Base-by-base conservation (phyloP, 2,329 filamentous ascomycete genomes). In the Aureobasidium pullulans region DNA sequence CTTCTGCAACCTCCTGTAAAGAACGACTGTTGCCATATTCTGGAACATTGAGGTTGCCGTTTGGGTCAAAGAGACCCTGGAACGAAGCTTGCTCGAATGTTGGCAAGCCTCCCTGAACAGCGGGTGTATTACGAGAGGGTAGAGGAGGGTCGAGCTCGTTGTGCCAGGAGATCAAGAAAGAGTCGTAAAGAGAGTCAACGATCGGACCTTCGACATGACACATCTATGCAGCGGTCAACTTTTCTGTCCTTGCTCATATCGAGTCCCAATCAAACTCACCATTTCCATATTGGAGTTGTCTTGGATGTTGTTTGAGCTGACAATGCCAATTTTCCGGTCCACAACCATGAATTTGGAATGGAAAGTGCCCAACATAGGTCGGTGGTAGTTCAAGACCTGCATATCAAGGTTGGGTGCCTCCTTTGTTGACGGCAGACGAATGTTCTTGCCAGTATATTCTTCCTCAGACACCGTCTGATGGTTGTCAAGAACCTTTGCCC, bases 291-390 rank as follows among this genome's bases (percentile, higher is more conserved):
- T 93, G 65, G 89, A 86, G 57, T 90, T 92, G 61, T 71, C 67
- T 62, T 81, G 79, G 52, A 92, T 87, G 66, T 92, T 93, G 70
- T 90, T 90, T 73, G 87, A 91, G 72, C 88, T 86, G 1, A 92
- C 69, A 1, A 89, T 75, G 0, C 82, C 88, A n/a, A 87, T 77
- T 62, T 81, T 83, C 6, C 88, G 79, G 69, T 93, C 89, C 1
- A 92, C 83, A 1, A 92, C 76, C 78, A 89, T 88, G 68, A 87
- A 90, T 68, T 93, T 93, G 62, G 84, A 78, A 66, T 92, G 89
- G 42, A 91, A 87, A 0, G 89, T 93, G 0, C 89, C 88, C 2
- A 92, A 71, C 1, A 87, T 72, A 1, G 87, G 81, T 11, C 80
- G 78, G 66, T 92, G 89, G 66, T 84, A 86, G 67, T 89, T 92